These are phyloP conservation scores for Apophysomyces ossiformis DNA, from an alignment of 371 early-diverging fungal genomes.

Conservation along the genomic window DNA sequence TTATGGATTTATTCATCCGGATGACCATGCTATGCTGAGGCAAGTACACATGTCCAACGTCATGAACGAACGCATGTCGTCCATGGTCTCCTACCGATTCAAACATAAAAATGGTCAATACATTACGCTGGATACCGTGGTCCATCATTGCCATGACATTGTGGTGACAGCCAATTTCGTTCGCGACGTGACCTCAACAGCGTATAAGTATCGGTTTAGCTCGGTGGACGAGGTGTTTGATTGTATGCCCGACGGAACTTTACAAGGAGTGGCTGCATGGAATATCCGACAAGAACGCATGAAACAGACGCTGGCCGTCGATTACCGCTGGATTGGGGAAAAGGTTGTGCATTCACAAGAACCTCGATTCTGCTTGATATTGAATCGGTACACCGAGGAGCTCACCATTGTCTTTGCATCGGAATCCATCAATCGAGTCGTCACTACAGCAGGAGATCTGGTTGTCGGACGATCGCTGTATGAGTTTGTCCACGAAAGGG, in stretches of 20 bases:
- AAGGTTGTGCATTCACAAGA: slow-evolving; percentile 20
- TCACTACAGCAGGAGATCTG: slow-evolving; percentile 22
- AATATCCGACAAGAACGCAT: slow-evolving; percentile 31
- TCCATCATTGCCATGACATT: slow-evolving; percentile 46
- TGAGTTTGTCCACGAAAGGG: slow-evolving; percentile 31
- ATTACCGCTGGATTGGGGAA: slow-evolving; percentile 29
- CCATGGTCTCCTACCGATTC: slow-evolving; percentile 33
- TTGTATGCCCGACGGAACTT: slow-evolving; percentile 23
- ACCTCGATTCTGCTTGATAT: slow-evolving; percentile 39
- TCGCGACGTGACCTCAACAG: slow-evolving; percentile 15
- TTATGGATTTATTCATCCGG: slow-evolving; percentile 52
- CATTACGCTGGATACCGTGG: slow-evolving; percentile 32
- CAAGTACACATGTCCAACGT: slow-evolving; percentile 47
- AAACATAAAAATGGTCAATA: slow-evolving; percentile 42
- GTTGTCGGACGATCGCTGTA: slow-evolving; percentile 33
- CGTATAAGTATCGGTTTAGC: slow-evolving; percentile 27
- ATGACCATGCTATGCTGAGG: slow-evolving; percentile 40
- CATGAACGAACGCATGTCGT: slow-evolving; percentile 52
- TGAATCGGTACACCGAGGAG: slow-evolving; percentile 42
- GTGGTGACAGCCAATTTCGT: slow-evolving; percentile 33
- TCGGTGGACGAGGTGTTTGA: slow-evolving; percentile 38
- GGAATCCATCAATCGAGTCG: slow-evolving; percentile 25
- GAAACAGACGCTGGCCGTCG: slow-evolving; percentile 16
- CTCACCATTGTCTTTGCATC: slow-evolving; percentile 36
- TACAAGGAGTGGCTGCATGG: slow-evolving; percentile 38